Base-by-base conservation (phyloP, 78 protist genomes). In the Dictyostelium firmibasis region DNA sequence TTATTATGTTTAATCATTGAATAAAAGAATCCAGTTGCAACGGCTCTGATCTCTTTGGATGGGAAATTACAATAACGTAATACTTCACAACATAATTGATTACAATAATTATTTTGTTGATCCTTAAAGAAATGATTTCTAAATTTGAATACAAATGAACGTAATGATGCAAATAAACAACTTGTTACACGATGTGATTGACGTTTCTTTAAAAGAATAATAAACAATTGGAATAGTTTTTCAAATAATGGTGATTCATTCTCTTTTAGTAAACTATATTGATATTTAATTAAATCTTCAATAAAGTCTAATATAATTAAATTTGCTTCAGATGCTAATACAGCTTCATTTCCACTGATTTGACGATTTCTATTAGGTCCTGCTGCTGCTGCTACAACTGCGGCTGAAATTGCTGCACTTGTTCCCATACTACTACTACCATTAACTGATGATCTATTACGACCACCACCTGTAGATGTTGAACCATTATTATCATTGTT, bases 181-280 rank as follows among this genome's bases (percentile, higher is more conserved):
- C 6, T 43, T 2, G 77, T 81, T 0, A 89, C 87, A 89, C 94
- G 94, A 33, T 89, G 86, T 23, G 88, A 81, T 81, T 89, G 94
- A 25, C 77, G 74, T 20, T 60, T 57, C 14, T 35, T 20, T 16
- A 81, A 27, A 7, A 89, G 4, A 2, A 18, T 23, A 9, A 89
- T 78, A 29, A 89, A 35, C 11, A 89, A 47, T 14, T 44, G 33
- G 53, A 81, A 89, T 2, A 89, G 7, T 3, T 50, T 81, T 4
- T 78, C 88, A 5, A 86, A 47, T n/a, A 77, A 14, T n/a, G 64
- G 35, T 16, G 75, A 29, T 3, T 57, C 41, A 11, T 67, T 44
- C n/a, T 78, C 87, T 1, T 72, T n/a, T 4, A 89, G 83, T 36
- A 27, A 4, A 3, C 14, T 2, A 7, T 70, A 84, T 43, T 81